Evolutionary conservation across 306 rosid genomes (phyloP).

Genomic region (Inga laurina): DNA sequence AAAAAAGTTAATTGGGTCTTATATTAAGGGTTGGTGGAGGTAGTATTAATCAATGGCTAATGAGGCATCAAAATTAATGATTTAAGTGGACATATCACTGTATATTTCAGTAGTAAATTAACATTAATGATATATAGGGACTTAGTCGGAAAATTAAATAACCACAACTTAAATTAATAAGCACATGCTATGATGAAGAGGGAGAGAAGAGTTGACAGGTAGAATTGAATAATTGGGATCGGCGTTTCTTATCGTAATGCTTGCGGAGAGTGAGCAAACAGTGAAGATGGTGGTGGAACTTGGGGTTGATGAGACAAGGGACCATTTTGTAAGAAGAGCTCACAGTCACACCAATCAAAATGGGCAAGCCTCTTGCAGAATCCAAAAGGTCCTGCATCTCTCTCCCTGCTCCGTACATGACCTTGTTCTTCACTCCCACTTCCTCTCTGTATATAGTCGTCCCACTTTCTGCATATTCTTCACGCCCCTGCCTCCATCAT

Average conservation of each 20-base stretch:
- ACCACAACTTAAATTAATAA: too few species aligned
- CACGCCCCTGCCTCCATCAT: constrained; percentile 49
- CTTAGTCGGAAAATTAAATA: too few species aligned
- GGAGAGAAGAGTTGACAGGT: constrained; percentile 49
- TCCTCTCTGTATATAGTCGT: constrained; percentile 41
- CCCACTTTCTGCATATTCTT: constrained; percentile 69
- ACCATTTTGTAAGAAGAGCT: constrained; percentile 56
- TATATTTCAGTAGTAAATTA: too few species aligned
- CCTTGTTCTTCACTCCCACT: constrained; percentile 59
- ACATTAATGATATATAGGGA: too few species aligned
- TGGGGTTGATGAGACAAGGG: constrained; percentile 53
- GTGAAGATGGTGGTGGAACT: constrained; percentile 55
- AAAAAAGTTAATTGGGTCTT: too few species aligned
- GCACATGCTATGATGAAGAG: neutral
- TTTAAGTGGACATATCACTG: too few species aligned
- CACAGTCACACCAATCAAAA: constrained; percentile 40
- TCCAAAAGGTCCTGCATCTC: constrained; percentile 79
- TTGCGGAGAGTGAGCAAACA: constrained; percentile 58
- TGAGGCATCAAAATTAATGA: too few species aligned
- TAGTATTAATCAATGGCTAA: too few species aligned
- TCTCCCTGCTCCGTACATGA: constrained; percentile 93
- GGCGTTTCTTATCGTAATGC: constrained; percentile 54
- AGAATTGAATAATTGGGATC: constrained; percentile 57
- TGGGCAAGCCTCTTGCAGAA: constrained; percentile 65
- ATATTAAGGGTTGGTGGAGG: too few species aligned